phyloP scores from a whole-genome alignment of 768 basidiomycete species.

The Tulasnella sp. region DNA sequence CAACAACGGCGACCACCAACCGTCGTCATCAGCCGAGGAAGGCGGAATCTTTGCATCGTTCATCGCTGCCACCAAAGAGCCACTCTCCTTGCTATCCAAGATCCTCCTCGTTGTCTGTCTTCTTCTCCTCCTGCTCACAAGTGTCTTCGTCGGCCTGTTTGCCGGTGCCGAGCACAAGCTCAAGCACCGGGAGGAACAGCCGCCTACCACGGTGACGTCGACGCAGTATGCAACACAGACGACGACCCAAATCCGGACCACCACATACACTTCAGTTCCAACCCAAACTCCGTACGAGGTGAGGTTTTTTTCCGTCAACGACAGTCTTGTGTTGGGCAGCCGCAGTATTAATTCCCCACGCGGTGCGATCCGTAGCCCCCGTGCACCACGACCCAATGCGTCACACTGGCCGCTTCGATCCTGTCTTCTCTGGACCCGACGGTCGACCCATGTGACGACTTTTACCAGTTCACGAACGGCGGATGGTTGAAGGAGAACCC shows the following conservation, averaged over 20 bases:
- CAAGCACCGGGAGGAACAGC: conserved; percentile 32
- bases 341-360: conserved; percentile 1
- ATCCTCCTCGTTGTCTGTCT: conserved; percentile 65
- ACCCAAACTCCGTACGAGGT: conserved; percentile 32
- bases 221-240: conserved; percentile 23
- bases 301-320: conserved; percentile 41
- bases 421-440: conserved; percentile 66
- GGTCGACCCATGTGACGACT: conserved; percentile 90
- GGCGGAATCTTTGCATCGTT: conserved; percentile 21
- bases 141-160: conserved; percentile 88
- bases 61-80: conserved; percentile 40
- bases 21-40: conserved; percentile 31
- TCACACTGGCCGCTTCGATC: conserved; percentile 71
- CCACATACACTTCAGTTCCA: conserved; percentile 8
- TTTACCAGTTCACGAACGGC: conserved; percentile 84
- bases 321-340: conserved; percentile 23
- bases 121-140: conserved; percentile 65
- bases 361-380: conserved; percentile 31
- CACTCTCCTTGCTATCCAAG: conserved; percentile 74
- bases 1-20: conserved; percentile 36
- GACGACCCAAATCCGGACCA: conserved; percentile 21
- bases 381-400: conserved; percentile 71
- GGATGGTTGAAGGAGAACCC: conserved; percentile 80
- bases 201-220: conserved; percentile 21
- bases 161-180: conserved; percentile 78